Base-by-base conservation (phyloP, 1,284 basidiomycete genomes). In the Agaricales sp. region DNA sequence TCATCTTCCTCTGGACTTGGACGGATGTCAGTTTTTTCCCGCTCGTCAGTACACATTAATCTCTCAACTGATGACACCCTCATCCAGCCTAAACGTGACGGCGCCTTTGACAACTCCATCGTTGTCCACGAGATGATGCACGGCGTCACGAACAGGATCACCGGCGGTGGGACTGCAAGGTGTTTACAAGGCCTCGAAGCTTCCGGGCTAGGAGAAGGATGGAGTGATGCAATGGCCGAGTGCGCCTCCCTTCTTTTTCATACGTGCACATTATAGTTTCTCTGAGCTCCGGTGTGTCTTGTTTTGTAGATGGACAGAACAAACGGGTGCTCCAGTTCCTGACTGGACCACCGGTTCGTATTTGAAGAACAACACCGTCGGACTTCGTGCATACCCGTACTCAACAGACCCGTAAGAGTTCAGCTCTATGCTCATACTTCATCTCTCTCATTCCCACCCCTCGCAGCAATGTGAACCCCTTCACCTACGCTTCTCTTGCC, bases 111-210 rank as follows among this genome's bases (percentile, higher is more conserved):
- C 52, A 74, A 75, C 55, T 74, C 74, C 50, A 70, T 77, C 50
- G 56, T 74, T 19, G 55, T 64, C 11, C 74, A 77, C 55, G 74
- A 75, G 55, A 64, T 67, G 45, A 72, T 71, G 1, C 74, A 77
- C 53, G 75, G 75, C 3, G 64, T 75, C 50, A 73, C 72, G 20
- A 74, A 73, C 58, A 66, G 74, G 14, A 58, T 77, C 62, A 75
- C 73, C 13, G 74, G 74, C 19, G 74, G 75, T 21, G 71, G 68
- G 11, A 69, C 68, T 4, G 69, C 66, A 19, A 57, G 64, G 16
- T 73, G 71, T 58, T 59, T 73, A 46, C 69, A 71, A 60, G 67
- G 64, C 20, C 59, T 57, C 18, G 71, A 73, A 56, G 60, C 70
- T 4, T 67, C 67, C 13, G 70, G 71, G 22, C 65, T 74, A 65